phyloP scores from a whole-genome alignment of 1,284 basidiomycete genomes.

The Cryptococcus deneoformans region DNA sequence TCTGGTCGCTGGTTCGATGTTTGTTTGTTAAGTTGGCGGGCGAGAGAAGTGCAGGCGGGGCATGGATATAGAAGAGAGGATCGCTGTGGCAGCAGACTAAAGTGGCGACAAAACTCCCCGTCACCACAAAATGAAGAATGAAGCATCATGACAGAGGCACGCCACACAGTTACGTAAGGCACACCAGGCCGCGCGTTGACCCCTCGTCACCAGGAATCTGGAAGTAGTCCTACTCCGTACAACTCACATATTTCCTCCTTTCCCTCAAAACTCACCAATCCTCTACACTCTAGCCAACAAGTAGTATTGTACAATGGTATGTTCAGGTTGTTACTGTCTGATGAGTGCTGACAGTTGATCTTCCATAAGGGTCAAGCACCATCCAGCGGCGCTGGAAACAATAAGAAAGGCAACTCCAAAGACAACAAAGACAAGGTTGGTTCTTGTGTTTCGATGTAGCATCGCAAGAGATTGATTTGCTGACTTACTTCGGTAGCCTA shows the following conservation, averaged over 20 bases:
- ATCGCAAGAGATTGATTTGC: neutral
- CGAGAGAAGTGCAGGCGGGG: no score
- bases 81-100: no score
- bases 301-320: slow-evolving; percentile 3
- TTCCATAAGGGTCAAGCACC: slow-evolving; percentile 68
- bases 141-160: neutral
- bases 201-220: neutral
- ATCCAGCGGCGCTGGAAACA: slow-evolving; percentile 59
- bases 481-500: slow-evolving; percentile 52
- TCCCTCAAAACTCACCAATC: no score
- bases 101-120: no score
- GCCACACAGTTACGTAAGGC: neutral
- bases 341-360: neutral
- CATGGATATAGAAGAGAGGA: no score
- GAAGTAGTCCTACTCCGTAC: neutral
- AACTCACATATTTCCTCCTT: neutral
- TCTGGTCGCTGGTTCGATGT: neutral
- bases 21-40: no score
- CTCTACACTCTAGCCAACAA: no score
- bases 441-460: neutral
- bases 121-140: neutral
- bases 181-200: neutral
- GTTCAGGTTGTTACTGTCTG: neutral
- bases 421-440: slow-evolving; percentile 61
- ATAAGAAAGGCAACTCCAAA: slow-evolving; percentile 51